Percentiles rank a stretch among this genome's conserved stretches.
phyloP scores from a whole-genome alignment of 2,329 filamentous ascomycete species.

The Aschersonia sp. region DNA sequence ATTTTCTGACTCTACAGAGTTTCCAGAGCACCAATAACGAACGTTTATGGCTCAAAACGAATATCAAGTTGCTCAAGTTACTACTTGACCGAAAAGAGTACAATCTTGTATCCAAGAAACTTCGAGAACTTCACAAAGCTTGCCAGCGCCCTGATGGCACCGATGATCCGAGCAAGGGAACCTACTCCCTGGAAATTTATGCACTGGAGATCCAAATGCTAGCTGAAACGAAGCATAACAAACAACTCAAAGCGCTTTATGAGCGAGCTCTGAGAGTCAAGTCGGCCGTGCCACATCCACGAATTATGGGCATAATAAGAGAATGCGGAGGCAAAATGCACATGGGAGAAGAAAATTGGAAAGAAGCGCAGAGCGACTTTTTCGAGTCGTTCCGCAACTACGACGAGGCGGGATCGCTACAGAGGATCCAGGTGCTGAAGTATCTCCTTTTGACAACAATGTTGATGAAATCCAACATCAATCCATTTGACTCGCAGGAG shows the following conservation, averaged over 20 bases:
- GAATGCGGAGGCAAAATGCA: constrained; percentile 99
- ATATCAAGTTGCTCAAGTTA: constrained; percentile 87
- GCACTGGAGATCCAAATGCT: constrained; percentile 98
- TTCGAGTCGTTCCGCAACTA: constrained; percentile 99
- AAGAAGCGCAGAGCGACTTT: constrained; percentile 91
- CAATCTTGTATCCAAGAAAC: constrained; percentile 60
- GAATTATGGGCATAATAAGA: constrained; percentile 97
- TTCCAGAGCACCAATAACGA: constrained; percentile 98
- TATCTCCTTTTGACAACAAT: constrained; percentile 94
- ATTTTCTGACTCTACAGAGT: constrained; percentile 80
- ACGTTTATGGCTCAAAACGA: constrained; percentile 92
- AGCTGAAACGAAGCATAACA: constrained; percentile 91
- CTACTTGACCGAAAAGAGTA: constrained; percentile 90
- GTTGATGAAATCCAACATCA: constrained; percentile 97
- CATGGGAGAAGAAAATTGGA: constrained; percentile 99
- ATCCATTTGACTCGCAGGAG: constrained; percentile 96
- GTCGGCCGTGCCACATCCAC: constrained; percentile 94
- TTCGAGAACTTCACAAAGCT: constrained; percentile 75
- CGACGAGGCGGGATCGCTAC: constrained; percentile 90
- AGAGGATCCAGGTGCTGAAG: constrained; percentile 93
- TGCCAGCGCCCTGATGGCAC: constrained; percentile 78
- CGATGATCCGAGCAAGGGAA: constrained; percentile 89
- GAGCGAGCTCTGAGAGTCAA: constrained; percentile 81
- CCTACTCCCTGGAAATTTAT: constrained; percentile 90
- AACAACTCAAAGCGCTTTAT: constrained; percentile 85